Conservation (phyloP, 805 yeast genomes). For the Suhomyces canberraensis region DNA sequence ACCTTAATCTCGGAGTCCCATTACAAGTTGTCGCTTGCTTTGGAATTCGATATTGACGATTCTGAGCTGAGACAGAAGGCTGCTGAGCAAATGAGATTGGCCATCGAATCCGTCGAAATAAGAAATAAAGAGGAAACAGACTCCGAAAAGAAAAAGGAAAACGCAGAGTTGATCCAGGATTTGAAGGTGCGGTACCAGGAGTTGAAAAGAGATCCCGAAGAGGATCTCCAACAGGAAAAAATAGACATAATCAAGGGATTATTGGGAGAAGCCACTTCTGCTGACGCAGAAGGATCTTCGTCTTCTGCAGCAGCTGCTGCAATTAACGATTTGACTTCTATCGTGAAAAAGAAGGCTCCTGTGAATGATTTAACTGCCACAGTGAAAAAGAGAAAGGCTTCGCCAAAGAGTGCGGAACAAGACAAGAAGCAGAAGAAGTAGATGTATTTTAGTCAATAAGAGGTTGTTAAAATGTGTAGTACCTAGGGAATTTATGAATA, state of each 20-base stretch:
- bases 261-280: constrained; percentile 44
- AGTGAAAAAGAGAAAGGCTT: constrained; percentile 49
- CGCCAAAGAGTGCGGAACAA: constrained; percentile 4
- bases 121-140: constrained; percentile 41
- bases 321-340: constrained; percentile 60
- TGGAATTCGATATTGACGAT: constrained; percentile 65
- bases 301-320: constrained; percentile 14
- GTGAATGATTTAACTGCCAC: constrained; percentile 22
- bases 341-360: constrained; percentile 51
- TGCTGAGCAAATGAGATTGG: constrained; percentile 49
- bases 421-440: constrained; percentile 1
- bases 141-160: constrained; percentile 40
- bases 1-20: constrained; percentile 72
- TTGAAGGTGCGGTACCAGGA: constrained; percentile 56
- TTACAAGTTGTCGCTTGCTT: constrained; percentile 75
- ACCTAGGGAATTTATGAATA: neutral
- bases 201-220: constrained; percentile 49
- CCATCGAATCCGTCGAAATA: constrained; percentile 42
- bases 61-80: constrained; percentile 47
- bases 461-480: neutral
- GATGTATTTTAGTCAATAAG: neutral
- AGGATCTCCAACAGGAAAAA: constrained; percentile 48
- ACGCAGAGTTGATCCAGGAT: constrained; percentile 51
- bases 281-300: neutral
- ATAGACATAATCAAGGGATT: constrained; percentile 54